A percentile compares a stretch with the other conserved stretches of the same genome.
Conservation (phyloP, 2,329 filamentous ascomycete species). For the Sporothrix phasma region DNA sequence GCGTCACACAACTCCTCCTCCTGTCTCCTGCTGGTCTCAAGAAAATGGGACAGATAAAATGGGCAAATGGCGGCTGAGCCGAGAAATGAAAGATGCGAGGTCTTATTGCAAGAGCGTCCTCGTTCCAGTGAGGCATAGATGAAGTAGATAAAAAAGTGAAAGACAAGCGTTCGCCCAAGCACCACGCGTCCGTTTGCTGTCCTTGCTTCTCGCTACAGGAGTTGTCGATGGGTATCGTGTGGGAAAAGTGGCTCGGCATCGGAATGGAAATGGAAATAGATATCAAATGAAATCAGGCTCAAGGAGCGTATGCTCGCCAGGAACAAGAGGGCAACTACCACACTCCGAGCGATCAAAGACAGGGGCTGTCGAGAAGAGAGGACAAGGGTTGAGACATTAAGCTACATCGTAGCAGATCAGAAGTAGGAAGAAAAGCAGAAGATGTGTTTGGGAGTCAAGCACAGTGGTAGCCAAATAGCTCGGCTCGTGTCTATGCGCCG, state of each 20-base stretch:
- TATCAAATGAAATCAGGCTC: neutral
- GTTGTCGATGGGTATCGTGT: conserved; percentile 10
- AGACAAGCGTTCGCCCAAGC: neutral
- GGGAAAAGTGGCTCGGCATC: neutral
- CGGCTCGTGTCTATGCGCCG: conserved; percentile 14
- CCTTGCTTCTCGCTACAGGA: neutral
- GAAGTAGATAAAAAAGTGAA: neutral
- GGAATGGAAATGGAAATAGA: neutral
- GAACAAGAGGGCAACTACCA: neutral
- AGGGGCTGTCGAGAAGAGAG: neutral
- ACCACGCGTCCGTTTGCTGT: conserved; percentile 8
- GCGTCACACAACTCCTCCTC: neutral
- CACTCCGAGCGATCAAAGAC: neutral
- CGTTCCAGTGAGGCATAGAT: neutral
- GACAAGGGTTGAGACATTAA: conserved; percentile 8
- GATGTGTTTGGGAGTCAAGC: neutral
- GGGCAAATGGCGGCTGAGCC: neutral
- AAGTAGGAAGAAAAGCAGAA: neutral
- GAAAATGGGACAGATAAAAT: neutral
- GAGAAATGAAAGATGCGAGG: neutral
- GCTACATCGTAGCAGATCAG: conserved; percentile 7
- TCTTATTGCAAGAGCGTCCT: neutral
- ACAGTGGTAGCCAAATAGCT: conserved; percentile 1
- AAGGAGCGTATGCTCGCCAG: neutral
- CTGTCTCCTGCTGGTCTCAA: neutral